Conservation (phyloP, 1,139 yeast species). For the Scheffersomyces illinoinensis region DNA sequence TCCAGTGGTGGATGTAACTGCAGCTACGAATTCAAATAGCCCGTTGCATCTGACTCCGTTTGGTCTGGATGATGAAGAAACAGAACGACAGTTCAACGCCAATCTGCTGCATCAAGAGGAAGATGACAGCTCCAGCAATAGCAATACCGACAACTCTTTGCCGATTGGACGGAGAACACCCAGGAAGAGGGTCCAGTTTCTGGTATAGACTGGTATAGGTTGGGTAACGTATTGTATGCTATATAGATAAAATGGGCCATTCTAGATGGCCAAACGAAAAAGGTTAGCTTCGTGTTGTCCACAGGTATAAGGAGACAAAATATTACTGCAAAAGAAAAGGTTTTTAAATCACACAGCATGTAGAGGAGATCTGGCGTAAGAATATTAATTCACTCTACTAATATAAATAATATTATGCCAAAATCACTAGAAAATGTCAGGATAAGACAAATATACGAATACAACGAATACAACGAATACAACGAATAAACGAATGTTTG, state of each 20-base stretch:
- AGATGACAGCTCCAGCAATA: conserved; percentile 16
- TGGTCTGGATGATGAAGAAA: conserved; percentile 12
- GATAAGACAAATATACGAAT: background rate
- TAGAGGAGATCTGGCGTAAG: no score
- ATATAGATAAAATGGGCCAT: background rate
- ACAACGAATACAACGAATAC: no score
- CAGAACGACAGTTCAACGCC: conserved; percentile 5
- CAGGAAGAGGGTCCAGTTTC: conserved; percentile 8
- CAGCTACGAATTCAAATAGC: conserved; percentile 1
- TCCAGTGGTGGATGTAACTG: background rate
- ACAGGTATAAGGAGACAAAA: no score
- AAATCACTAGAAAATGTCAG: no score
- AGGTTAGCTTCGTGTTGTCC: background rate
- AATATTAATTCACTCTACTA: no score
- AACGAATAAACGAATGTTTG: no score
- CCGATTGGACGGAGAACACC: conserved; percentile 9
- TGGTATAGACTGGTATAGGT: conserved; percentile 1
- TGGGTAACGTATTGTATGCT: background rate
- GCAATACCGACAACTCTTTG: conserved; percentile 8
- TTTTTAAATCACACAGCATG: no score
- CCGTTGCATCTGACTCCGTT: conserved; percentile 3
- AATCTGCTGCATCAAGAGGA: conserved; percentile 17
- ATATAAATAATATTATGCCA: no score
- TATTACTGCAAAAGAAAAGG: no score
- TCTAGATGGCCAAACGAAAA: no score